These are phyloP conservation scores for Aspergillus tubingensis DNA, from an alignment of 2,329 filamentous ascomycete species.

Conservation along the genomic window DNA sequence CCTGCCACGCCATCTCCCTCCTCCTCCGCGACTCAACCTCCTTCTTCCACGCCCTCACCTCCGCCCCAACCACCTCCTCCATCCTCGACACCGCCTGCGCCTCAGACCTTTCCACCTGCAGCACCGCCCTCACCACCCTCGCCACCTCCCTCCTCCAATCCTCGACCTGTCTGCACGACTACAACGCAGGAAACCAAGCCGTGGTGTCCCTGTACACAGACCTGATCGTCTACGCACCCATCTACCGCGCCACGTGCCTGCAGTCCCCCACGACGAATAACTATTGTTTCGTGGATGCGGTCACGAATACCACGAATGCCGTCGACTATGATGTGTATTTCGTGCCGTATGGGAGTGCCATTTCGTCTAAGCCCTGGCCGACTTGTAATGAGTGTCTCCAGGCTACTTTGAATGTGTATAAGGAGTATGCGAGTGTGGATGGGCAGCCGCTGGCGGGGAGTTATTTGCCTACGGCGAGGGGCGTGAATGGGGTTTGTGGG, in stretches of 20 bases:
- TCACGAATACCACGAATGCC: constrained; percentile 71
- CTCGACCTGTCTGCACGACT: constrained; percentile 72
- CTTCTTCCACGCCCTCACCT: constrained; percentile 79
- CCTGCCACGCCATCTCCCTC: constrained; percentile 81
- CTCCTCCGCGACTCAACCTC: constrained; percentile 79
- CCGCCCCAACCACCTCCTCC: constrained; percentile 70
- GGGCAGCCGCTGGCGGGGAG: constrained; percentile 67
- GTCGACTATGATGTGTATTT: constrained; percentile 82
- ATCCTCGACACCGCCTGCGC: constrained; percentile 78
- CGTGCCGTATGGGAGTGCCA: constrained; percentile 71
- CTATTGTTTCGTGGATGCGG: constrained; percentile 80
- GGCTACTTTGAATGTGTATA: constrained; percentile 80
- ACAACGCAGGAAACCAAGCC: constrained; percentile 64
- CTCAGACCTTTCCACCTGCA: constrained; percentile 67
- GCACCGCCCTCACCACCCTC: constrained; percentile 62
- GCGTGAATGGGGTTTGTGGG: constrained; percentile 69
- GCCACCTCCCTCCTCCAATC: constrained; percentile 65
- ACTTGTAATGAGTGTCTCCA: constrained; percentile 75
- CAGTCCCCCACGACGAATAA: constrained; percentile 64
- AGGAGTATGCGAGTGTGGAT: constrained; percentile 65
- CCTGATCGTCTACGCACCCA: constrained; percentile 71
- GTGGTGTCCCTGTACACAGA: constrained; percentile 75
- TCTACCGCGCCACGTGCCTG: constrained; percentile 81
- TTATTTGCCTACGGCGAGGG: constrained; percentile 70
- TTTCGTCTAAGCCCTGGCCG: constrained; percentile 69